Base-by-base conservation (phyloP, 148 eudicot genomes). In the Pouteria glomerata region DNA sequence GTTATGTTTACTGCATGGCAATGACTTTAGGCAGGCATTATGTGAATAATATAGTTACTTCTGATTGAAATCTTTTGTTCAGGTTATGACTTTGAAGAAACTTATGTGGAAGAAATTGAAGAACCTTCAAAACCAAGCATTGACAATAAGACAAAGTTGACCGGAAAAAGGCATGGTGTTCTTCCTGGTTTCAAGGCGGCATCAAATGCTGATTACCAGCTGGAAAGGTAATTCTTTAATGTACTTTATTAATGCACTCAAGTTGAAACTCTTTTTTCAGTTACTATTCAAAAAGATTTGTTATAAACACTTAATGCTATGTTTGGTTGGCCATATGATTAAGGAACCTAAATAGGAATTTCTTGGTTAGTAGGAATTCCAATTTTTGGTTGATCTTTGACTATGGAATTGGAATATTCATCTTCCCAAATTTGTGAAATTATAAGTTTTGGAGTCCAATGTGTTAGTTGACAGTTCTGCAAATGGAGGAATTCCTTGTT, bases 111-210 rank as follows among this genome's bases (percentile, higher is more conserved):
- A 68, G 90, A 86, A 74, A 83, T 78, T 63, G 97, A 88, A 65
- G 95, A 89, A 72, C 88, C 85, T 78, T 73, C 80, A 21, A 76
- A 75, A 68, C 74, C 66, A 57, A 50, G 69, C 47, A 59, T 78
- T 30, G 89, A 85, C 23, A 79, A 78, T 78, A 74, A 62, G 74
- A 82, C 81, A 74, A 79, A 62, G 73, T 50, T 73, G 66, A 76
- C 66, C 69, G 77, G 63, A 66, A 80, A 81, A 70, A 84, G 76
- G 73, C 73, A 75, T 30, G 97, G 85, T 70, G 78, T 77, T 74
- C 77, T 88, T 69, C 93, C 84, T 80, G 92, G 90, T 72, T 94
- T 94, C 77, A 86, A 76, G 82, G 80, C 73, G 79, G 96, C 96
- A 27, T 80, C 90, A 31, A 82, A 67, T 60, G 70, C 88, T 73